Evolutionary conservation across 2,329 filamentous ascomycete species (phyloP).

Genomic region (Fusarium continuum): DNA sequence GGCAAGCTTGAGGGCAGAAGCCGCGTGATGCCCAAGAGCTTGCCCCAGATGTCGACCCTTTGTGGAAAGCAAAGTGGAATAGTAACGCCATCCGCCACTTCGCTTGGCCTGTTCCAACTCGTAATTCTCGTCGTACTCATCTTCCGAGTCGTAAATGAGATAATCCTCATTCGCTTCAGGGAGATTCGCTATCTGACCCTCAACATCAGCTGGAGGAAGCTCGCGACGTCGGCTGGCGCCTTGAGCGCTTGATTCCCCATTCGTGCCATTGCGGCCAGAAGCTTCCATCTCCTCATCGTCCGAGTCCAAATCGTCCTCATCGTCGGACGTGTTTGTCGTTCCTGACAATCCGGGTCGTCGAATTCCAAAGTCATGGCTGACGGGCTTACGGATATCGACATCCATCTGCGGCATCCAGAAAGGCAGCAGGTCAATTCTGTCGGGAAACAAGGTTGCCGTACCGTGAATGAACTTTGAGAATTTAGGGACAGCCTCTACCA

Average conservation of each 20-base stretch:
- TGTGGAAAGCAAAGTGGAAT: slow-evolving; percentile 64
- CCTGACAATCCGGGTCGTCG: slow-evolving; percentile 79
- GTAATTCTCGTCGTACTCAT: slow-evolving; percentile 80
- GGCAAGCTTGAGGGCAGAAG: slow-evolving; percentile 58
- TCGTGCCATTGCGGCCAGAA: slow-evolving; percentile 26
- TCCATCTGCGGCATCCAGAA: slow-evolving; percentile 99
- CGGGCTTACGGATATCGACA: slow-evolving; percentile 93
- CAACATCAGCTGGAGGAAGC: slow-evolving; percentile 69
- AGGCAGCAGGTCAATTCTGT: slow-evolving; percentile 86
- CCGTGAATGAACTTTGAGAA: slow-evolving; percentile 99
- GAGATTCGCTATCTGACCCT: slow-evolving; percentile 79
- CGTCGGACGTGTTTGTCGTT: slow-evolving; percentile 79
- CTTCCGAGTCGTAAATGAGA: slow-evolving; percentile 85
- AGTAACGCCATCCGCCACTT: slow-evolving; percentile 80
- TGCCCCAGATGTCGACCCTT: slow-evolving; percentile 56
- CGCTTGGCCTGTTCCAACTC: slow-evolving; percentile 80
- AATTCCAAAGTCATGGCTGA: slow-evolving; percentile 89
- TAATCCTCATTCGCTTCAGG: slow-evolving; percentile 73
- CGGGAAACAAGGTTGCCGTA: slow-evolving; percentile 85
- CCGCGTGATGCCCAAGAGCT: slow-evolving; percentile 53
- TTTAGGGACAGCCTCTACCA: slow-evolving; percentile 98
- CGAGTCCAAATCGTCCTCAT: slow-evolving; percentile 75
- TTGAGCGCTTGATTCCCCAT: slow-evolving; percentile 52
- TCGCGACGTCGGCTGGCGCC: slow-evolving; percentile 51
- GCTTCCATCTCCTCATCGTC: slow-evolving; percentile 65